These are phyloP conservation scores for Aspergillus sp. DNA, from an alignment of 2,329 filamentous ascomycete genomes.

Conservation along the genomic window DNA sequence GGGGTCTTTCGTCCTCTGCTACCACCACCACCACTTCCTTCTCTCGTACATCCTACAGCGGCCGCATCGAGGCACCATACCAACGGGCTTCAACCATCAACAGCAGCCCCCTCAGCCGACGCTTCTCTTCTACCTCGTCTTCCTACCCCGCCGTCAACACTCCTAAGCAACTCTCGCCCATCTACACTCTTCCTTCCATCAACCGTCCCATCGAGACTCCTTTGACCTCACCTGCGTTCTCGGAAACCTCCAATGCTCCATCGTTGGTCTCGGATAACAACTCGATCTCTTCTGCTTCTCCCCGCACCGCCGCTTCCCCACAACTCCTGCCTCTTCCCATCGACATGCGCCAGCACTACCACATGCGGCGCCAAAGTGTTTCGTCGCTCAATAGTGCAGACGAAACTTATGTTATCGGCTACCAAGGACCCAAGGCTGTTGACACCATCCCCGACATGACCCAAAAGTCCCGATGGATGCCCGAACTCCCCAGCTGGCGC, in stretches of 20 bases:
- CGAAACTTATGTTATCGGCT: conserved; percentile 14
- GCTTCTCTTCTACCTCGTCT: conserved; percentile 18
- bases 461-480: conserved; percentile 21
- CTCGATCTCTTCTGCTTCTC: conserved; percentile 57
- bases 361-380: conserved; percentile 26
- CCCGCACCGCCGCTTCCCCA: conserved; percentile 39
- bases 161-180: conserved; percentile 29
- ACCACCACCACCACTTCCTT: conserved; percentile 24
- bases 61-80: conserved; percentile 36
- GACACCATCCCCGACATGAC: conserved; percentile 20
- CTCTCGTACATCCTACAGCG: conserved; percentile 27
- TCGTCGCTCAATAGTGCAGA: conserved; percentile 18
- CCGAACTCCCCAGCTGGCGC: conserved; percentile 23
- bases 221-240: conserved; percentile 59
- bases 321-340: conserved; percentile 35
- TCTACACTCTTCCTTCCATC: conserved; percentile 33
- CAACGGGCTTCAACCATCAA: conserved; percentile 22
- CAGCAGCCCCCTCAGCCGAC: conserved; percentile 21
- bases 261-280: conserved; percentile 65
- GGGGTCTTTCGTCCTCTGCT: conserved; percentile 34
- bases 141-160: conserved; percentile 9
- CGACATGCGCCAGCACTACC: conserved; percentile 38
- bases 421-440: conserved; percentile 12
- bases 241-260: conserved; percentile 53
- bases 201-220: conserved; percentile 46